phyloP scores from a whole-genome alignment of 352 stramenopile species.

The Phytophthora pini region DNA sequence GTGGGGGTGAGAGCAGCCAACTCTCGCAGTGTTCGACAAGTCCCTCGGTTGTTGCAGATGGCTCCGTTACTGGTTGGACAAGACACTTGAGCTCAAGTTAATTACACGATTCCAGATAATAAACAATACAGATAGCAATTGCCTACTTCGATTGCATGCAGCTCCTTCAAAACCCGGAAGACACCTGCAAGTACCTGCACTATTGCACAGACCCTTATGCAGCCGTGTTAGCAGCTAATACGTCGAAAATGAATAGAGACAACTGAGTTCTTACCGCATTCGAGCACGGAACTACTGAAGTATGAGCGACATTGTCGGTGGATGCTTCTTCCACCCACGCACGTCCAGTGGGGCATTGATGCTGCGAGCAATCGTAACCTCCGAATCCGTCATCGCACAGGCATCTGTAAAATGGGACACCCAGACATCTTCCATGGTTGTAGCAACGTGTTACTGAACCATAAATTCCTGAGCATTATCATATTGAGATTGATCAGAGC shows the following conservation, averaged over 20 bases:
- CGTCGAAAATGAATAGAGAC: neutral
- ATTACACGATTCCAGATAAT: too few species aligned
- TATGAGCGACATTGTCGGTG: constrained; percentile 60
- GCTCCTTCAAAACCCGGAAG: constrained; percentile 68
- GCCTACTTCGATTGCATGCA: constrained; percentile 70
- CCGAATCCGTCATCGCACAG: constrained; percentile 57
- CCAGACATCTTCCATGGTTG: constrained; percentile 60
- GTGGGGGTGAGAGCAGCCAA: constrained; percentile 63
- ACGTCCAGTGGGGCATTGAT: constrained; percentile 54
- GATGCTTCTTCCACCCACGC: constrained; percentile 75
- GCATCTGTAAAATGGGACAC: constrained; percentile 53
- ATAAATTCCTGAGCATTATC: constrained; percentile 28
- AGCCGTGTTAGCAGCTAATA: neutral
- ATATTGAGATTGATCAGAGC: constrained; percentile 4
- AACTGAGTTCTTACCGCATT: constrained; percentile 52
- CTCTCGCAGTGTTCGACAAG: constrained; percentile 56
- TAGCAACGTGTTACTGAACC: constrained; percentile 57
- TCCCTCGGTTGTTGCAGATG: constrained; percentile 51
- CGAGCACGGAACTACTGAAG: constrained; percentile 64
- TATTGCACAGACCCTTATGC: constrained; percentile 62
- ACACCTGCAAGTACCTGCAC: constrained; percentile 61
- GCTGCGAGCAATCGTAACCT: constrained; percentile 65
- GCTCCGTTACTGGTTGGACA: constrained; percentile 44
- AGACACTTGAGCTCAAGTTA: constrained; percentile 42
- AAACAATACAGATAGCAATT: neutral